A percentile compares a stretch with the other conserved stretches of the same genome.
phyloP scores from a whole-genome alignment of 2,329 filamentous ascomycete species.

The Karstenula rhodostoma region DNA sequence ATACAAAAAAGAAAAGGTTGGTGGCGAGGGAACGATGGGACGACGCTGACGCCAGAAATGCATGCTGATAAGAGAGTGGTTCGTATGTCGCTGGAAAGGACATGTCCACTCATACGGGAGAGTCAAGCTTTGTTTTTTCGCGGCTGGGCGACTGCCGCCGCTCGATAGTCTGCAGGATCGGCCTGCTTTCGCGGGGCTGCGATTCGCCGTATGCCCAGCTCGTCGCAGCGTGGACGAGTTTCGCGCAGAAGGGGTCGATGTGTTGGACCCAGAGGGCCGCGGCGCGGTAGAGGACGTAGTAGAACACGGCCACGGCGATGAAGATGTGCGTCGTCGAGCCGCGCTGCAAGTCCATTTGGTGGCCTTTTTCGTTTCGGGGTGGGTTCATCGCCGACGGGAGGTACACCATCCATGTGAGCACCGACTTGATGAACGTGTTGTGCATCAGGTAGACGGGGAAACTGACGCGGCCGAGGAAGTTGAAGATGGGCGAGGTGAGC shows the following conservation, averaged over 20 bases:
- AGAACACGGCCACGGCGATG: slow-evolving; percentile 45
- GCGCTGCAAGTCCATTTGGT: slow-evolving; percentile 45
- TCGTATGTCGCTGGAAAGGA: not conserved
- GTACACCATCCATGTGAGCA: slow-evolving; percentile 68
- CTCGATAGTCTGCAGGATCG: slow-evolving; percentile 26
- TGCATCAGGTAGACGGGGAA: slow-evolving; percentile 72
- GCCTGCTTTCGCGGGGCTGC: slow-evolving; percentile 25
- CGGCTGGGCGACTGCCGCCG: not conserved
- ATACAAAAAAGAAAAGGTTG: slow-evolving; percentile 6
- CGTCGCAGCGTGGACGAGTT: slow-evolving; percentile 39
- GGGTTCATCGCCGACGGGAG: slow-evolving; percentile 50
- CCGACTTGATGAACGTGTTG: slow-evolving; percentile 66
- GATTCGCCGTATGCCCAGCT: slow-evolving; percentile 45
- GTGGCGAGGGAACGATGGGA: not conserved
- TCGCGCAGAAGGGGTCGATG: slow-evolving; percentile 47
- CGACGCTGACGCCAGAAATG: not conserved
- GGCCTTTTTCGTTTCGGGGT: slow-evolving; percentile 45
- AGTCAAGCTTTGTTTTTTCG: slow-evolving; percentile 4
- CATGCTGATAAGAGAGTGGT: not conserved
- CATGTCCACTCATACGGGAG: not conserved
- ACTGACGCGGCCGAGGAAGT: slow-evolving; percentile 70
- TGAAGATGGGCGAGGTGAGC: slow-evolving; percentile 63
- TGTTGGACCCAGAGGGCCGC: slow-evolving; percentile 45
- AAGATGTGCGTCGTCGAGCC: slow-evolving; percentile 42
- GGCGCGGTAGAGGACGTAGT: slow-evolving; percentile 45